A percentile compares a stretch with the other conserved stretches of the same genome.
Conservation (phyloP, 805 yeast species). For the Kodamaea hsintzibuensis region DNA sequence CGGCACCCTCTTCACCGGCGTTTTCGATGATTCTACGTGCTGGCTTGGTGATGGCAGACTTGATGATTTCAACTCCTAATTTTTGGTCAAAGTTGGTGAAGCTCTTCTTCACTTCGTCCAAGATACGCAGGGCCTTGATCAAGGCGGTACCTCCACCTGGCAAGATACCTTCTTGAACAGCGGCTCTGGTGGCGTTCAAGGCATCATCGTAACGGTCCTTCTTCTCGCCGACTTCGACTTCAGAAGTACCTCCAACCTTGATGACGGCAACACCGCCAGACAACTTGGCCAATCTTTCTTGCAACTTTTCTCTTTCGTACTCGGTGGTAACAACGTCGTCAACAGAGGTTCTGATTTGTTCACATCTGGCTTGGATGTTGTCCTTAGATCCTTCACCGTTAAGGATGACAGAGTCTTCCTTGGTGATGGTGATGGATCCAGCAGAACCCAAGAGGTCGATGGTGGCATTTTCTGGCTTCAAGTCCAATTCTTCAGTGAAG, state of each 20-base stretch:
- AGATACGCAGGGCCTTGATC: constrained; percentile 80
- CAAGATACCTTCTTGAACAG: constrained; percentile 96
- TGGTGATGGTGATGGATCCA: constrained; percentile 88
- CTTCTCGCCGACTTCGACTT: constrained; percentile 98
- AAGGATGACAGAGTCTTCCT: constrained; percentile 91
- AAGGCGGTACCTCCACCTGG: constrained; percentile 99
- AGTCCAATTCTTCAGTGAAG: constrained; percentile 89
- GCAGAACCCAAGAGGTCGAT: constrained; percentile 86
- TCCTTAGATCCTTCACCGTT: constrained; percentile 92
- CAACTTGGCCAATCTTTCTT: constrained; percentile 94
- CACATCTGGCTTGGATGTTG: constrained; percentile 80
- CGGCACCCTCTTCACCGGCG: constrained; percentile 98
- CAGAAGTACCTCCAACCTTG: constrained; percentile 96
- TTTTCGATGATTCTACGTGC: constrained; percentile 94
- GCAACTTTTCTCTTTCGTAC: constrained; percentile 95
- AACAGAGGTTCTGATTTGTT: constrained; percentile 84
- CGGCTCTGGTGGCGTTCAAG: constrained; percentile 97
- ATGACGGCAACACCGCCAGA: constrained; percentile 98
- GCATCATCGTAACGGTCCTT: constrained; percentile 99
- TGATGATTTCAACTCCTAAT: constrained; percentile 92
- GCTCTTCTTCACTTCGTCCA: constrained; percentile 68
- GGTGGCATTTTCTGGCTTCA: constrained; percentile 94
- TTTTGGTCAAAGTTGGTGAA: constrained; percentile 87
- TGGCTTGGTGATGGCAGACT: constrained; percentile 90
- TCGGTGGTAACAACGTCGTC: constrained; percentile 75